These are phyloP conservation scores for Forsythia suspensa DNA, from an alignment of 257 asterid genomes.

Conservation along the genomic window DNA sequence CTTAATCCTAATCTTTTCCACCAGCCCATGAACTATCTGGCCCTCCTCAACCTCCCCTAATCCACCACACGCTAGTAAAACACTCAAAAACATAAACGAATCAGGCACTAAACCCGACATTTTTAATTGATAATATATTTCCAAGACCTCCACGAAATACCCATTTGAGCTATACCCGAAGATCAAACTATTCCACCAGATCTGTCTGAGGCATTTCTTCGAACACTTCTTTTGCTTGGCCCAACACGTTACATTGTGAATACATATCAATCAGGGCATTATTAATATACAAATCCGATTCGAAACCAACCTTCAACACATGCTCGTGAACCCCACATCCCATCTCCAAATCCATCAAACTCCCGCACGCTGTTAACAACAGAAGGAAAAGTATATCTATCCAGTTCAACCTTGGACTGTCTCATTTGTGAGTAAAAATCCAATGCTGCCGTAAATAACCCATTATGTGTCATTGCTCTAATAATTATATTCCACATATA, in stretches of 20 bases:
- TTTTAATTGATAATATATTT: too few relatives aligned
- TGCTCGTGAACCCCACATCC: slow-evolving; percentile 54
- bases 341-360: slow-evolving; percentile 47
- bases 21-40: too few relatives aligned
- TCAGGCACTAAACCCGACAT: too few relatives aligned
- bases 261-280: slow-evolving; percentile 82
- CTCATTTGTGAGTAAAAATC: slow-evolving; percentile 60
- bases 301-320: slow-evolving; percentile 51
- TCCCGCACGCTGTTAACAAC: slow-evolving; percentile 71
- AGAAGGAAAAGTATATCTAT: slow-evolving; percentile 73
- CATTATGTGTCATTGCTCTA: slow-evolving; percentile 72
- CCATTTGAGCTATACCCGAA: too few relatives aligned
- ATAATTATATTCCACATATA: slow-evolving; percentile 69
- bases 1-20: too few relatives aligned
- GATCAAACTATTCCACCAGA: slow-evolving; percentile 83
- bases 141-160: too few relatives aligned
- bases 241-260: slow-evolving; percentile 45
- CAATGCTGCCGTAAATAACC: slow-evolving; percentile 51
- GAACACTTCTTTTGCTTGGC: slow-evolving; percentile 56
- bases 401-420: slow-evolving; percentile 44
- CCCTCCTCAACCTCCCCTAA: too few relatives aligned
- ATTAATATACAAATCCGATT: slow-evolving; percentile 58
- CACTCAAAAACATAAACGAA: too few relatives aligned
- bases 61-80: too few relatives aligned
- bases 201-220: slow-evolving; percentile 64